Evolutionary conservation across 2,329 filamentous ascomycete species (phyloP).

Genomic region (Aspergillus sp.): DNA sequence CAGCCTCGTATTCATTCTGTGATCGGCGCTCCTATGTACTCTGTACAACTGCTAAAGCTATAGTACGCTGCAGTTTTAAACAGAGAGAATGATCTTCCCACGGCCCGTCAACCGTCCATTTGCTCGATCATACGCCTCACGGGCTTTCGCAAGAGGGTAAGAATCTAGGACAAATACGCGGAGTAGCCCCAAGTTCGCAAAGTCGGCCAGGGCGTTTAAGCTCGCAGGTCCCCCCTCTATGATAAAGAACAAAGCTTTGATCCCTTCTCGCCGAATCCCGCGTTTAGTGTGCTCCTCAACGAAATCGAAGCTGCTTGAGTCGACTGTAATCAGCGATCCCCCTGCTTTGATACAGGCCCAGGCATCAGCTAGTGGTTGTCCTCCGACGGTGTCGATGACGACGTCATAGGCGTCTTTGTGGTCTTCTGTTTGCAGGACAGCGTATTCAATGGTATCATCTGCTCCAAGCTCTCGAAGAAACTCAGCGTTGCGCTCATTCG

Average conservation of each 20-base stretch:
- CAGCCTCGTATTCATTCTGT: not conserved
- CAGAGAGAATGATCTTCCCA: slow-evolving; percentile 16
- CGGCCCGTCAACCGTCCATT: slow-evolving; percentile 4
- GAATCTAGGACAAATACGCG: slow-evolving; percentile 7
- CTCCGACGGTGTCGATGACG: slow-evolving; percentile 30
- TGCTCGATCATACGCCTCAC: slow-evolving; percentile 13
- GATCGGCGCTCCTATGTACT: not conserved
- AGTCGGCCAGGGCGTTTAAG: not conserved
- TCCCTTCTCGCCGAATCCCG: slow-evolving; percentile 16
- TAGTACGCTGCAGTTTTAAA: not conserved
- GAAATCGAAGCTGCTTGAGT: slow-evolving; percentile 30
- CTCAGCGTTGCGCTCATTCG: slow-evolving; percentile 32
- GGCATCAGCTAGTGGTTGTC: slow-evolving; percentile 19
- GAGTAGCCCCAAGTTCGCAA: not conserved
- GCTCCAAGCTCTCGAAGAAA: slow-evolving; percentile 38
- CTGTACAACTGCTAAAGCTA: no score
- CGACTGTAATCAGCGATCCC: slow-evolving; percentile 27
- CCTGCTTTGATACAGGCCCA: slow-evolving; percentile 21
- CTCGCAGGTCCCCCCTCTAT: not conserved
- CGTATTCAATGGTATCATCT: slow-evolving; percentile 41
- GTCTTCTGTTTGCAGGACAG: not conserved
- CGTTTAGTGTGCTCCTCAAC: slow-evolving; percentile 22
- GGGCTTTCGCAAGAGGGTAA: not conserved
- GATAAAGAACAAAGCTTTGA: slow-evolving; percentile 18
- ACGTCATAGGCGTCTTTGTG: slow-evolving; percentile 18